Percentiles rank a stretch among this genome's conserved stretches.
Conservation (phyloP, 2,329 filamentous ascomycete species). For the Ploettnerulaceae sp. region DNA sequence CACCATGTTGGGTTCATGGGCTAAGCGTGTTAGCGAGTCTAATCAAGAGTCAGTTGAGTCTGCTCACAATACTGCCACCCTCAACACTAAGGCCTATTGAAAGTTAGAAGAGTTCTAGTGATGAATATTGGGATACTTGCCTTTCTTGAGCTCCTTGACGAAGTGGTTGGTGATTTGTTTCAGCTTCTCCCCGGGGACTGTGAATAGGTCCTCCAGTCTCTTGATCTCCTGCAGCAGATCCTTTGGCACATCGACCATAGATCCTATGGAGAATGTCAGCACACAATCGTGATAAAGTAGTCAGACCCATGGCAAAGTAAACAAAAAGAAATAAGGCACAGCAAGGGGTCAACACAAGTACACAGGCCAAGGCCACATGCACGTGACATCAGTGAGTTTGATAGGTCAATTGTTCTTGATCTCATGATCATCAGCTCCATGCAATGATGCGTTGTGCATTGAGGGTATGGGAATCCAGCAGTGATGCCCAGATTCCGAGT, state of each 20-base stretch:
- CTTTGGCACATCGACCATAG: constrained; percentile 85
- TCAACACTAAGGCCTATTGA: constrained; percentile 69
- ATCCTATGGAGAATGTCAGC: constrained; percentile 52
- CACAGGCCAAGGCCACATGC: constrained; percentile 6
- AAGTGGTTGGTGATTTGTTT: constrained; percentile 92
- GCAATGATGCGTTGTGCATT: constrained; percentile 1
- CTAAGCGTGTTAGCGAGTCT: constrained; percentile 42
- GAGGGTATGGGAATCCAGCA: neutral
- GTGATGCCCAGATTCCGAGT: neutral
- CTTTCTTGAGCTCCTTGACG: constrained; percentile 79
- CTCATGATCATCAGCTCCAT: constrained; percentile 16
- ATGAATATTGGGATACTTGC: constrained; percentile 39
- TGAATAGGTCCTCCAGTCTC: constrained; percentile 78
- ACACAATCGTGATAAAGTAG: constrained; percentile 1
- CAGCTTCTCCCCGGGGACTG: constrained; percentile 70
- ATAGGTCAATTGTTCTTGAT: constrained; percentile 21
- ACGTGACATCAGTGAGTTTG: constrained; percentile 25
- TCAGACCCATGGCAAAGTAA: neutral
- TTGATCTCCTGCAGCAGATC: constrained; percentile 77
- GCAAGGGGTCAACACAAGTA: constrained; percentile 2
- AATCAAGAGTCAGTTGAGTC: neutral
- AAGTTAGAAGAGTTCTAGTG: constrained; percentile 12
- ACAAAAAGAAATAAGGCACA: constrained; percentile 6
- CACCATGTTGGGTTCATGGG: constrained; percentile 99
- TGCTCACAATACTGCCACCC: constrained; percentile 83